phyloP scores from a whole-genome alignment of 345 rosid species.

The Gynandropsis gynandra region DNA sequence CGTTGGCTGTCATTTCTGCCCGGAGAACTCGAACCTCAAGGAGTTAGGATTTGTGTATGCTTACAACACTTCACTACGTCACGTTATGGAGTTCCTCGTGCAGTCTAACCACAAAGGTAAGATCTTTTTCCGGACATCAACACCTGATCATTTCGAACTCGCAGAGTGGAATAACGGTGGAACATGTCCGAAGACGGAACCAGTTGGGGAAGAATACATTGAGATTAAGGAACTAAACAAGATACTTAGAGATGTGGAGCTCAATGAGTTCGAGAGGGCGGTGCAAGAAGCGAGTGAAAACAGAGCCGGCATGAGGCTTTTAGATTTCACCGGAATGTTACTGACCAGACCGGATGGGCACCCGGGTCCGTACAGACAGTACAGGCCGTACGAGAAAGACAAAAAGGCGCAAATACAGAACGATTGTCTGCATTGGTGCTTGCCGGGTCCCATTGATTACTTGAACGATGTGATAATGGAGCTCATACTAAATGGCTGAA shows the following conservation, averaged over 20 bases:
- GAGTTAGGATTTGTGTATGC: slow-evolving; percentile 75
- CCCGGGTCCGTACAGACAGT: slow-evolving; percentile 76
- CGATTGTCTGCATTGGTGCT: slow-evolving; percentile 96
- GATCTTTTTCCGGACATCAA: slow-evolving; percentile 67
- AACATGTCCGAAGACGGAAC: slow-evolving; percentile 45
- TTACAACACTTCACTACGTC: slow-evolving; percentile 52
- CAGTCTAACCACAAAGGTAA: slow-evolving; percentile 47
- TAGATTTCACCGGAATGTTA: slow-evolving; percentile 64
- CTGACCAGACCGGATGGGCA: slow-evolving; percentile 82
- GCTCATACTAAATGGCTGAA: slow-evolving; percentile 42
- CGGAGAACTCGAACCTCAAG: slow-evolving; percentile 47
- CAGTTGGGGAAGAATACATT: slow-evolving; percentile 60
- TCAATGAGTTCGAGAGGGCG: slow-evolving; percentile 52
- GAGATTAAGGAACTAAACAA: slow-evolving; percentile 49
- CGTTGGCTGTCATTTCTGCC: slow-evolving; percentile 81
- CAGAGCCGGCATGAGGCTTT: slow-evolving; percentile 49
- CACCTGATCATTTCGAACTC: slow-evolving; percentile 89
- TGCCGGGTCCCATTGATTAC: slow-evolving; percentile 86
- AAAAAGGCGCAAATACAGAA: slow-evolving; percentile 65
- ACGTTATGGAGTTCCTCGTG: slow-evolving; percentile 55
- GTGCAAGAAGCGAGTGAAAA: slow-evolving; percentile 26
- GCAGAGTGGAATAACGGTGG: slow-evolving; percentile 96
- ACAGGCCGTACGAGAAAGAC: slow-evolving; percentile 59
- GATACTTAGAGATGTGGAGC: slow-evolving; percentile 54
- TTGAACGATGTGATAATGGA: slow-evolving; percentile 90